Conservation (phyloP, 805 yeast genomes). For the Kluyveromyces aestuarii region DNA sequence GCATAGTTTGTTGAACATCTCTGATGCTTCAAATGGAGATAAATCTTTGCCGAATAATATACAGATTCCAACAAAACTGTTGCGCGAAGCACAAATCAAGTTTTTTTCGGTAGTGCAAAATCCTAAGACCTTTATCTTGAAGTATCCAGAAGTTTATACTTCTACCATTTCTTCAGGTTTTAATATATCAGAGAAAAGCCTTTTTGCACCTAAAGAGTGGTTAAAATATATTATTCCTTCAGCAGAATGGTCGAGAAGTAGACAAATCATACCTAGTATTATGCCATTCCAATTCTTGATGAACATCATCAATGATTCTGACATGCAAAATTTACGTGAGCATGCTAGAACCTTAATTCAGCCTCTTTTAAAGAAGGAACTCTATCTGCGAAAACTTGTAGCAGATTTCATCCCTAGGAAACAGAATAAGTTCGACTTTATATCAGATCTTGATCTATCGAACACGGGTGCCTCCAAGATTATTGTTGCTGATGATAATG, state of each 20-base stretch:
- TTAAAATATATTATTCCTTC: constrained; percentile 39
- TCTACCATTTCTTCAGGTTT: constrained; percentile 46
- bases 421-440: constrained; percentile 31
- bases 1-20: constrained; percentile 3
- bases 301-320: constrained; percentile 36
- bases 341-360: constrained; percentile 30
- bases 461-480: constrained; percentile 48
- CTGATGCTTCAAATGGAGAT: neutral
- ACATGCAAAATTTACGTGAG: constrained; percentile 30
- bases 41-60: constrained; percentile 6
- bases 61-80: constrained; percentile 41
- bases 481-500: constrained; percentile 29
- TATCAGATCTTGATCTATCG: constrained; percentile 45
- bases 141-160: constrained; percentile 47
- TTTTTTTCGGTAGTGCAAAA: constrained; percentile 42
- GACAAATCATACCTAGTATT: constrained; percentile 43
- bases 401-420: constrained; percentile 29
- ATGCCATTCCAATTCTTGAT: constrained; percentile 40
- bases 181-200: constrained; percentile 44
- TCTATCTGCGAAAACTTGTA: constrained; percentile 32
- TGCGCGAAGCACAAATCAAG: constrained; percentile 41
- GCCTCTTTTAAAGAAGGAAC: constrained; percentile 33
- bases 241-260: constrained; percentile 41
- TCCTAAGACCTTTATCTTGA: constrained; percentile 53
- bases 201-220: constrained; percentile 54